Conservation (phyloP, 129 eudicot species). For the Flaveria bidentis region DNA sequence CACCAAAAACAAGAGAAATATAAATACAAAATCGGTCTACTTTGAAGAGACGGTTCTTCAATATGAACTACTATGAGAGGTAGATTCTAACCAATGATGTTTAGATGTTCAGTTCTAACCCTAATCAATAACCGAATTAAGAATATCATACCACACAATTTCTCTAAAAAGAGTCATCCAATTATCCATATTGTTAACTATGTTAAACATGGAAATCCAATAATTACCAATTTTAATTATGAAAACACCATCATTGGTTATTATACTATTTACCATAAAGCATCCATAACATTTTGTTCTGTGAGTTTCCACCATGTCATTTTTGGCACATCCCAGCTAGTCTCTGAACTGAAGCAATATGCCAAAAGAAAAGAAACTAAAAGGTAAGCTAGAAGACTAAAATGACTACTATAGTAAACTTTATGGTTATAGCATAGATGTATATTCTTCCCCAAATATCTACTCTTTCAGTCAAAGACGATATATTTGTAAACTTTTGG, state of each 20-base stretch:
- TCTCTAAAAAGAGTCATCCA: not conserved
- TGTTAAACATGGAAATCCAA: not conserved
- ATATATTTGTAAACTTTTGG: not conserved
- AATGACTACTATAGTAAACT: not conserved
- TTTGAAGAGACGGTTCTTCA: not conserved
- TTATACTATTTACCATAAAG: not conserved
- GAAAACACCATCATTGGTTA: not conserved
- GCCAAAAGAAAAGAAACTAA: constrained; percentile 15
- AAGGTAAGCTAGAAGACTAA: not conserved
- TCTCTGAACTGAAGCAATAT: not conserved
- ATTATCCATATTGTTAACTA: not conserved
- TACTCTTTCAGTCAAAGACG: constrained; percentile 4
- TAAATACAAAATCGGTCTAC: not conserved
- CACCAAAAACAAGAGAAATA: not conserved
- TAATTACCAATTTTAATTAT: not conserved
- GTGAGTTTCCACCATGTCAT: not conserved
- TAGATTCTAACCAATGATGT: not conserved
- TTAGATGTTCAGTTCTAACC: not conserved
- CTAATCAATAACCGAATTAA: not conserved
- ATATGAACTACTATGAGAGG: not conserved
- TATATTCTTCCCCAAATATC: constrained; percentile 15
- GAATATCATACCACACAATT: not conserved
- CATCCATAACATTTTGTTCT: not conserved
- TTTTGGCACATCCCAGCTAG: not conserved
- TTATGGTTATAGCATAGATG: not conserved